Percentiles rank a stretch among this genome's conserved stretches.
Conservation (phyloP, 306 rosid species). For the Arachis hypogaea region DNA sequence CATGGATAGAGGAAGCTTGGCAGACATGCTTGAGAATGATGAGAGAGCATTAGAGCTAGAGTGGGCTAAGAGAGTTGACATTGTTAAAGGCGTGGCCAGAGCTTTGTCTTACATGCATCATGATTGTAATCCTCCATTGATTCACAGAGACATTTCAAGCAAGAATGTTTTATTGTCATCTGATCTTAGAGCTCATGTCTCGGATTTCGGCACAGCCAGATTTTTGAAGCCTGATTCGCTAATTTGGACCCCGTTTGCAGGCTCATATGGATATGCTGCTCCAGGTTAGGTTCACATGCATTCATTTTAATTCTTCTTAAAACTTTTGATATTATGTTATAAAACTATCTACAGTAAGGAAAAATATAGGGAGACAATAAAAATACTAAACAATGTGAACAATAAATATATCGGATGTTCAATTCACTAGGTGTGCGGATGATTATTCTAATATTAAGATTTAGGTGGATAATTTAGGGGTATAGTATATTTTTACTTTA, state of each 20-base stretch:
- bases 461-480: too few relatives aligned
- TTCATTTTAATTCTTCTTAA: too few relatives aligned
- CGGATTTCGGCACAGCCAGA: constrained; percentile 58
- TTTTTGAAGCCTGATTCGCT: constrained; percentile 47
- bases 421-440: too few relatives aligned
- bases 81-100: constrained; percentile 48
- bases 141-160: constrained; percentile 56
- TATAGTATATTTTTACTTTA: too few relatives aligned
- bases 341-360: too few relatives aligned
- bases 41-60: constrained; percentile 39
- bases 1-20: constrained; percentile 51
- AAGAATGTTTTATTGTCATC: constrained; percentile 45
- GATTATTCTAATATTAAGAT: too few relatives aligned
- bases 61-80: constrained; percentile 46
- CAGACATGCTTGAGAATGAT: constrained; percentile 34
- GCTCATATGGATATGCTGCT: constrained; percentile 57
- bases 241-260: constrained; percentile 50
- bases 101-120: constrained; percentile 48
- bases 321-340: too few relatives aligned
- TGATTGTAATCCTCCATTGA: constrained; percentile 41
- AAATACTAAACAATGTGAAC: too few relatives aligned
- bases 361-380: too few relatives aligned
- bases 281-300: constrained; percentile 41
- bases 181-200: constrained; percentile 41
- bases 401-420: too few relatives aligned